Evolutionary conservation across 106 monocot species (phyloP).

Genomic region (Xerophyta viscosa): DNA sequence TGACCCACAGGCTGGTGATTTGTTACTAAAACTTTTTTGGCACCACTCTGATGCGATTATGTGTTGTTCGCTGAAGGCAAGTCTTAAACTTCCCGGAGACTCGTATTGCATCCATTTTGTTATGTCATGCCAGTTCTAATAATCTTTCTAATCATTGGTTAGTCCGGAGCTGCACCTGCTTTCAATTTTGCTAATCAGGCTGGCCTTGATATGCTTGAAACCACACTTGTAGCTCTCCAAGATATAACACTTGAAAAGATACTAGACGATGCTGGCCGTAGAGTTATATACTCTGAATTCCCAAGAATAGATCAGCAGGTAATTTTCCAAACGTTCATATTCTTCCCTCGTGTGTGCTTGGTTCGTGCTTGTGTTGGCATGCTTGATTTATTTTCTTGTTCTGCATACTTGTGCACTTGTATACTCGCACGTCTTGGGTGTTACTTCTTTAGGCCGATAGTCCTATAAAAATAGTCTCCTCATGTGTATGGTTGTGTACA

Average conservation of each 20-base stretch:
- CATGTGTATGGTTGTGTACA: no score
- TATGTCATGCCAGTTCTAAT: not conserved
- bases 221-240: conserved; percentile 58
- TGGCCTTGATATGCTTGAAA: conserved; percentile 85
- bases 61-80: conserved; percentile 81
- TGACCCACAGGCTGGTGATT: conserved; percentile 38
- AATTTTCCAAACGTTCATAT: not conserved
- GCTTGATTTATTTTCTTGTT: no score
- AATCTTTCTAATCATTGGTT: not conserved
- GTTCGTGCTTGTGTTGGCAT: no score
- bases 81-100: not conserved
- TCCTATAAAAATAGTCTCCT: no score
- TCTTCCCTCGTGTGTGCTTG: no score
- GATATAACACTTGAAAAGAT: conserved; percentile 61
- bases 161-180: conserved; percentile 31
- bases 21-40: conserved; percentile 72
- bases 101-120: no score
- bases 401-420: no score
- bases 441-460: no score
- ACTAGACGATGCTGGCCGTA: conserved; percentile 55
- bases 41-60: conserved; percentile 82
- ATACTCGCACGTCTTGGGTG: no score
- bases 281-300: conserved; percentile 57
- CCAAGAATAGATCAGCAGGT: conserved; percentile 92
- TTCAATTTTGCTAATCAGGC: conserved; percentile 69